Evolutionary conservation across 148 eudicot species (phyloP).

Genomic region (Talinum fruticosum): DNA sequence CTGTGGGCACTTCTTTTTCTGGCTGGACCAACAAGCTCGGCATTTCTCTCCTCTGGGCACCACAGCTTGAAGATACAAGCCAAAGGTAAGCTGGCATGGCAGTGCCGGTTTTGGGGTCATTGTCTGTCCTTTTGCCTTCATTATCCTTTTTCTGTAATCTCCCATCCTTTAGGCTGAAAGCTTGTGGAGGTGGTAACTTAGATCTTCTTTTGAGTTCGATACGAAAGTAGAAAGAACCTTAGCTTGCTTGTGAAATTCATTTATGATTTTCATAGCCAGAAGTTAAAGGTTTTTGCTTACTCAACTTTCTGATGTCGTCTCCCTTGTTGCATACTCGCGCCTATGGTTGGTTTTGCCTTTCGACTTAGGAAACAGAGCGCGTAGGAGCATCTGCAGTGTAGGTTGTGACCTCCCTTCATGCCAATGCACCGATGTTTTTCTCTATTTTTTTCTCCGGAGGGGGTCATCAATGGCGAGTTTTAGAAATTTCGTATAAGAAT

Average conservation of each 20-base stretch:
- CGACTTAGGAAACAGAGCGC: too few species aligned
- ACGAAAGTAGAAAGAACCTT: not conserved
- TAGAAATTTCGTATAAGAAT: too few species aligned
- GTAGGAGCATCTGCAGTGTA: too few species aligned
- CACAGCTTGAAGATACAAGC: constrained; percentile 9
- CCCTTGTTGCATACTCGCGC: not conserved
- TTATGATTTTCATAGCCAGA: not conserved
- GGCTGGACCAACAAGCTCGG: not conserved
- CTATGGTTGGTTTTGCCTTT: not conserved
- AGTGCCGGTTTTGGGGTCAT: constrained; percentile 14
- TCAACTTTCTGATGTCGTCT: not conserved
- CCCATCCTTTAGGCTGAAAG: not conserved
- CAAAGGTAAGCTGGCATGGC: constrained; percentile 26
- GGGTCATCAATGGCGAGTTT: too few species aligned
- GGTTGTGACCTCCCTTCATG: too few species aligned
- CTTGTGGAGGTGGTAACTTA: constrained; percentile 10
- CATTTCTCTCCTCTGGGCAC: not conserved
- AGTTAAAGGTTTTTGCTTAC: not conserved
- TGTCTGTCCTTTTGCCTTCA: constrained; percentile 10
- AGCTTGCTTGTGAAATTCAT: not conserved
- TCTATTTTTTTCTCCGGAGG: too few species aligned
- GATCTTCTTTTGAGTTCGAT: not conserved
- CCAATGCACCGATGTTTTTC: too few species aligned
- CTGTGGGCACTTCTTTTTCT: constrained; percentile 24
- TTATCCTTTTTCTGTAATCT: not conserved